Evolutionary conservation across 306 rosid species (phyloP), one percentile per base, ranked within the genome.

Genomic region (Casuarina cunninghamiana): DNA sequence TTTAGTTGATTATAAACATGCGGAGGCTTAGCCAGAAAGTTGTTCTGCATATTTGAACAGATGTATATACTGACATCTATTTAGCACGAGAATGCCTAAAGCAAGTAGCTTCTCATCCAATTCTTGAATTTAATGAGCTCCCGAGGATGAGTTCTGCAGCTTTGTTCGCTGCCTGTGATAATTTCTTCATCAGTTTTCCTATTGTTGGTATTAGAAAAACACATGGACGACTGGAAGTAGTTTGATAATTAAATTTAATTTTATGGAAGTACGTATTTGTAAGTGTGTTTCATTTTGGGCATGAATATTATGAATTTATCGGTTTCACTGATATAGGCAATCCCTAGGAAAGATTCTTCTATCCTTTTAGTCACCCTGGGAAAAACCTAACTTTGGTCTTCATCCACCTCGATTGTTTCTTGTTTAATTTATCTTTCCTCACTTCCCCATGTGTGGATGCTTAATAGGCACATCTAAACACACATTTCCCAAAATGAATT

Each of bases 301-400:
- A 19, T 69, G 39, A 46, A 45, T 21, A 69, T 43, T 69, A 69
- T 44, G 69, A 16, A 38, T 21, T 63, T 45, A 44, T 39, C 44
- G 69, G 37, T 63, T 63, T 39, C 19, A 63, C 46, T 63, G 15
- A 38, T 6, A 38, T 63, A 63, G 13, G 69, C 73, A 46, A 69
- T 69, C 73, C 73, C 73, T n/a, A 69, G 38, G 5, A 43, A 43
- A 63, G 69, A 63, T 63, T 38, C 46, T 45, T 63, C 11, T 38
- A 63, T 35, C 21, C 2, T 44, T 63, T 15, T 32, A 21, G 43
- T 38, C 17, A 63, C 69, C 13, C 10, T 19, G 46, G 43, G 19
- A 32, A 37, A 63, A 63, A 63, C 69, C 69, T 39, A 63, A 63
- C 17, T 38, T 38, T 63, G 21, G 69, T 15, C 69, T 63, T 63